Evolutionary conservation across 441 rosid genomes (phyloP), one percentile per base, ranked within the genome.

Genomic region (Metrosideros polymorpha): DNA sequence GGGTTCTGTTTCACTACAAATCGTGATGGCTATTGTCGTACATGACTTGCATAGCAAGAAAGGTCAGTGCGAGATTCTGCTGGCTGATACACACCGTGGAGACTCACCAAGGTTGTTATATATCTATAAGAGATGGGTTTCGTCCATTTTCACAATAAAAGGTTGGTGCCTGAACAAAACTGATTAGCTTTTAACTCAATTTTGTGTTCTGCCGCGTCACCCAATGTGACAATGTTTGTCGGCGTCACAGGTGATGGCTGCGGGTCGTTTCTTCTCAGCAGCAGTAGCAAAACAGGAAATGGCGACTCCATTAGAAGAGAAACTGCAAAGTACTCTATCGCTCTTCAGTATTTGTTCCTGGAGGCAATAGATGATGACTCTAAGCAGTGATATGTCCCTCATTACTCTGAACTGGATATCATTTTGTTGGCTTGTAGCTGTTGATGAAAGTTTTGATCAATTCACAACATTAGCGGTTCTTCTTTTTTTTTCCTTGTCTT

Each of bases 111-210:
- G 97, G 91, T 89, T 88, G 89, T 91, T 97, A 83, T 96, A 91
- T 89, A 91, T 96, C 86, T 96, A 95, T 83, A 97, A 92, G 86
- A 93, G 94, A 91, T 97, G 99, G 99, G 90, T 94, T 84, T 82
- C 92, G 7, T 85, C 92, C 18, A 91, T 94, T 85, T 93, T 93
- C 90, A 92, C 93, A 4, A 79, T 94, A 82, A 93, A 92, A 93
- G 98, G 98, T 96, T 56, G 83, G 90, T 39, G 59, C 52, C 29
- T 2, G 42, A 9, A 75, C 45, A 2, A 42, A 53, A 32, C 29
- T 22, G 35, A 29, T 18, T 29, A 50, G 39, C 52, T 82, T 29
- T n/a, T 47, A 15, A 43, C 25, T 51, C 29, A 12, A 3, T 18
- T 30, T 32, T 47, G 15, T 83, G 84, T 47, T 53, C 5, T 0